These are phyloP conservation scores for Westerdykella ornata DNA, from an alignment of 2,329 filamentous ascomycete species.

Conservation along the genomic window DNA sequence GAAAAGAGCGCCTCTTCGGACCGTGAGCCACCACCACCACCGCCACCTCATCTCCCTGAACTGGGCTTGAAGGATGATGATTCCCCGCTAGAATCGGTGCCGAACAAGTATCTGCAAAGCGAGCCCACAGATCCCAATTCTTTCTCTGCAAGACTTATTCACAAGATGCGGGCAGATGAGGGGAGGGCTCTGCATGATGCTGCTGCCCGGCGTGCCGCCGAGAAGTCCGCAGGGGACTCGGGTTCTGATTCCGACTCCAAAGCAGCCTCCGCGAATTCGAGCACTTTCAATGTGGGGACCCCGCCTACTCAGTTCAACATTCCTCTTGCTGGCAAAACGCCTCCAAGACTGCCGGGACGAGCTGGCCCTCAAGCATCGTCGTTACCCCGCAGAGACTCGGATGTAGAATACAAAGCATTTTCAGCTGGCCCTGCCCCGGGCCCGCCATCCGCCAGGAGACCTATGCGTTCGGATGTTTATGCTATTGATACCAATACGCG, in stretches of 20 bases:
- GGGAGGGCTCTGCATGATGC: slow-evolving; percentile 45
- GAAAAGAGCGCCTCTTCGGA: slow-evolving; percentile 16
- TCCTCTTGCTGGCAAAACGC: slow-evolving; percentile 16
- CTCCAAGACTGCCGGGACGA: slow-evolving; percentile 14
- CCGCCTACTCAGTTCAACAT: slow-evolving; percentile 19
- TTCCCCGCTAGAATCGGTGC: slow-evolving; percentile 22
- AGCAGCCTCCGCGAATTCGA: slow-evolving; percentile 15
- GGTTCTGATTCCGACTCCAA: slow-evolving; percentile 27
- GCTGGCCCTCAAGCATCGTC: slow-evolving; percentile 8
- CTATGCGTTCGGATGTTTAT: slow-evolving; percentile 21
- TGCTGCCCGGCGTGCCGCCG: slow-evolving; percentile 21
- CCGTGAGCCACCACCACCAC: slow-evolving; percentile 43
- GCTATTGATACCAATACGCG: slow-evolving; percentile 22
- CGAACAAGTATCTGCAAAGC: slow-evolving; percentile 24
- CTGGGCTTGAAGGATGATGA: slow-evolving; percentile 16
- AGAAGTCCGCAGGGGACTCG: slow-evolving; percentile 22
- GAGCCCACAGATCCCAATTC: slow-evolving; percentile 36
- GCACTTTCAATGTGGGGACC: slow-evolving; percentile 12
- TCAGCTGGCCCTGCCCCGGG: slow-evolving; percentile 15
- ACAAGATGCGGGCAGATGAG: slow-evolving; percentile 49
- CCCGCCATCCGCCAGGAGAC: slow-evolving; percentile 23
- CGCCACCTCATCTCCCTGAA: slow-evolving; percentile 28
- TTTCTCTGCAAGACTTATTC: slow-evolving; percentile 43
- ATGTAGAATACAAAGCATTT: slow-evolving; percentile 22
- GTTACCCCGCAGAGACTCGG: slow-evolving; percentile 13